Base-by-base conservation (phyloP, 495 filamentous ascomycete genomes). In the Cairneyella variabilis region DNA sequence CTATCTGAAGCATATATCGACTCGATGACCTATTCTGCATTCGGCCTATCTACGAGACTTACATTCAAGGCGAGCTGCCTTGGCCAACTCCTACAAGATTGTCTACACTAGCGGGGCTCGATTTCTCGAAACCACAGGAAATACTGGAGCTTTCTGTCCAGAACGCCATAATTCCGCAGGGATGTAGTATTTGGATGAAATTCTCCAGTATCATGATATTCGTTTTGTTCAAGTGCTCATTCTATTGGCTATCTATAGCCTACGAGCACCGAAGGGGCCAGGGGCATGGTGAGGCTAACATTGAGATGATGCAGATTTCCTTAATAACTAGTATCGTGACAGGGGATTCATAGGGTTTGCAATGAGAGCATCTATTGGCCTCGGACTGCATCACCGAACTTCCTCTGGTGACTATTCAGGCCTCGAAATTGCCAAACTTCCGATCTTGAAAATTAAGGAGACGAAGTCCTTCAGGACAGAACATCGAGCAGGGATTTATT, bases 1-100 rank as follows among this genome's bases (percentile, higher is more conserved):
- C 16, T 52, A 52, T 32, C 26, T 52, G 25, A 52, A 52, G 17
- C 38, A 43, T 43, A 52, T 52, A 12, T 52, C 49, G 34, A 52
- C 49, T 8, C 4, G 49, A 32, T 52, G 37, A 39, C 37, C 39
- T 17, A 32, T 43, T 32, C 10, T 52, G 36, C 39, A 52, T 34
- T 43, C 37, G 3, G 30, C 37, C 7, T 42, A 42, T 28, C n/a
- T 52, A 20, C 37, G 49, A 8, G 25, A 21, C 16, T 25, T 52
- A 12, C 49, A 52, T 20, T 16, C 17, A 7, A 52, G 39, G 20
- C 34, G 23, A 22, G 17, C 8, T 18, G 9, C 38, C 6, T 26
- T 52, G 11, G 39, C 12, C 8, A 32, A 42, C 30, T 20, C 25
- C 0, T 49, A 49, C 27, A 32, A 49, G 16, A 49, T 49, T 36